Evolutionary conservation across 768 basidiomycete genomes (phyloP), one percentile per base, ranked within the genome.

Genomic region (Pleurotus citrinopileatus): DNA sequence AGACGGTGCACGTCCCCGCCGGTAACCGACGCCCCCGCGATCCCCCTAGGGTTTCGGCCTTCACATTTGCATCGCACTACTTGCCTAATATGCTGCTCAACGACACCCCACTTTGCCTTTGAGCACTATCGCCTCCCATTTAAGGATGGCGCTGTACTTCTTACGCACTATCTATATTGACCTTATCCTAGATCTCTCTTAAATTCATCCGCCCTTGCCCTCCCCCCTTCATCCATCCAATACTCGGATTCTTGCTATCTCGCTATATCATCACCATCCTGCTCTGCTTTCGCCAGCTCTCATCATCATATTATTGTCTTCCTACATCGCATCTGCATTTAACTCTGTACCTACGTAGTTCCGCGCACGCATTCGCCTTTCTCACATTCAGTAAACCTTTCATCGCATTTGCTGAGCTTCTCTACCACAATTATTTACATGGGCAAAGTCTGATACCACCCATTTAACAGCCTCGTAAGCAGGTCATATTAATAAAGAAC

Each of bases 1-100:
- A 48, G 67, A 68, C 54, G 76, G 81, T 40, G 69, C 78, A 1
- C 71, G 69, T 51, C 73, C 65, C 50, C 69, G 65, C 60, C 66
- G 67, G 61, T 68, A 63, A 66, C 55, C 36, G 26, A 44, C 50
- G 20, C 38, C 46, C 45, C 43, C 42, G 42, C 57, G 36, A 53
- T 50, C 48, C 52, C 43, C 43, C 25, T 34, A n/a, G n/a, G n/a
- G 23, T 26, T 48, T 54, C 23, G 13, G 19, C 43, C 22, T 38
- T 53, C n/a, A n/a, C 56, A 43, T 25, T 38, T 52, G 51, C 44
- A 26, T 34, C 40, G 44, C 52, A 53, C 36, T 26, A 12, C n/a
- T 23, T 34, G 48, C 48, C 22, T 50, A 50, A 50, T 50, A 22
- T 37, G 15, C 7, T 36, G 19, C 22, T 8, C 26, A 12, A 25